Conservation (phyloP, 1,284 basidiomycete species). For the Cryptococcus floricola region DNA sequence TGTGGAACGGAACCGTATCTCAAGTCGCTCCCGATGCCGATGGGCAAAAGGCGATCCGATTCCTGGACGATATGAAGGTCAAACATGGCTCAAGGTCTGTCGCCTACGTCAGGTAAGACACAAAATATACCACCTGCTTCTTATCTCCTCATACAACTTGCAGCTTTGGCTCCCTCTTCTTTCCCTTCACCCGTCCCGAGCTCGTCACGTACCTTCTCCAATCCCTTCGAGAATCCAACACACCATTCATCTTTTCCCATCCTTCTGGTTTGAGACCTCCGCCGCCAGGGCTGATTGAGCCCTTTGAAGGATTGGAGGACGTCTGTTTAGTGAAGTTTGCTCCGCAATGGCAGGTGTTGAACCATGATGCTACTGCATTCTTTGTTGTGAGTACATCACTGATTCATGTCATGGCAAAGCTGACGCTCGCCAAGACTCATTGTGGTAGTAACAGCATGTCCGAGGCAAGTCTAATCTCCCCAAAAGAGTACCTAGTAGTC, state of each 20-base stretch:
- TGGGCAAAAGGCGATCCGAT: slow-evolving; percentile 17
- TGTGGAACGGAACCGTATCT: slow-evolving; percentile 14
- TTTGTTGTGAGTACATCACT: slow-evolving; percentile 15
- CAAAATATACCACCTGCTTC: background rate
- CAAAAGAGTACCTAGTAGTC: no score
- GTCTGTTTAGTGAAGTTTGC: slow-evolving; percentile 21
- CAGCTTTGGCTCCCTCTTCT: slow-evolving; percentile 25
- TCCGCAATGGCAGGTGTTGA: slow-evolving; percentile 23
- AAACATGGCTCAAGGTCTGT: slow-evolving; percentile 16
- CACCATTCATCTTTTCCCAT: slow-evolving; percentile 27
- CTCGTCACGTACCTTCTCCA: slow-evolving; percentile 19
- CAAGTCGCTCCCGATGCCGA: slow-evolving; percentile 11
- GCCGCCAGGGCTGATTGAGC: slow-evolving; percentile 9
- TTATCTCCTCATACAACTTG: background rate
- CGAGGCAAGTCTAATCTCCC: no score
- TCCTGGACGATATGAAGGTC: slow-evolving; percentile 19
- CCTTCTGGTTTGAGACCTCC: slow-evolving; percentile 12
- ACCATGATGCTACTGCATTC: slow-evolving; percentile 19
- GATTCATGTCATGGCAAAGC: background rate
- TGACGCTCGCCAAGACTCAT: no score
- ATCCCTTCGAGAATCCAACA: slow-evolving; percentile 11
- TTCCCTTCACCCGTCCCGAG: slow-evolving; percentile 20
- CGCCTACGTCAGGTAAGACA: slow-evolving; percentile 14
- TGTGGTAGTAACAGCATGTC: no score
- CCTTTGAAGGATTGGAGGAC: slow-evolving; percentile 10